Evolutionary conservation across 768 basidiomycete species (phyloP).

Genomic region (Psilocybe azurescens): DNA sequence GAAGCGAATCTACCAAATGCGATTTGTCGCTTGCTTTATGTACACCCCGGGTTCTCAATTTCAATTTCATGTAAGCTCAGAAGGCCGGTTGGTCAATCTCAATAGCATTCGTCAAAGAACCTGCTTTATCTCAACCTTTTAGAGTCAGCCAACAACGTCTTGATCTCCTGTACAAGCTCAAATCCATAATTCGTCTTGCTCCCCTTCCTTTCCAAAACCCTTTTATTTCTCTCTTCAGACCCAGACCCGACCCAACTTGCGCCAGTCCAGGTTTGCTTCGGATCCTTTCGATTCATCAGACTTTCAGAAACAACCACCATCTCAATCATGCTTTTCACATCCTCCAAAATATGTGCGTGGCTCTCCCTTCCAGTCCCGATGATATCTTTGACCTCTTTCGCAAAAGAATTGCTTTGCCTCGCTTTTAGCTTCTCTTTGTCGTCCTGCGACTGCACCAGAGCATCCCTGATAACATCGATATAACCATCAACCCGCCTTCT

Average conservation of each 20-base stretch:
- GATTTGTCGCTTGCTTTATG: slow-evolving; percentile 2
- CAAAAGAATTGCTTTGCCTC: slow-evolving; percentile 6
- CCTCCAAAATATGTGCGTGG: not conserved
- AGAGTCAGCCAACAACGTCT: slow-evolving; percentile 15
- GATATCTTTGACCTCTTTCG: slow-evolving; percentile 13
- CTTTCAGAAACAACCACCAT: not conserved
- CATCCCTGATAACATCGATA: slow-evolving; percentile 27
- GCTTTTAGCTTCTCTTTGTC: not conserved
- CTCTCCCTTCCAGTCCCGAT: slow-evolving; percentile 4
- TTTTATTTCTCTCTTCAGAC: slow-evolving; percentile 11
- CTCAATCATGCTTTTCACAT: slow-evolving; percentile 5
- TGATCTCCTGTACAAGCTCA: slow-evolving; percentile 22
- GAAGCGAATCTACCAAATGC: not conserved
- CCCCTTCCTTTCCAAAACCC: slow-evolving; percentile 23
- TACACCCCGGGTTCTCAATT: not conserved
- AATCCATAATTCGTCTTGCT: slow-evolving; percentile 23
- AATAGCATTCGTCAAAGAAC: not conserved
- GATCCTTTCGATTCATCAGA: not conserved
- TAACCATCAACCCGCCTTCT: slow-evolving; percentile 24
- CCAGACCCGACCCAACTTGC: not conserved
- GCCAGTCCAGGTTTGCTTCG: not conserved
- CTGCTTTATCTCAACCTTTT: slow-evolving; percentile 17
- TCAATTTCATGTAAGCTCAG: not conserved
- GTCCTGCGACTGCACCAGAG: slow-evolving; percentile 7
- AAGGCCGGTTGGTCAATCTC: too few species aligned